Conservation (phyloP, 176 grass and related monocot genomes). For the Pharus latifolius region DNA sequence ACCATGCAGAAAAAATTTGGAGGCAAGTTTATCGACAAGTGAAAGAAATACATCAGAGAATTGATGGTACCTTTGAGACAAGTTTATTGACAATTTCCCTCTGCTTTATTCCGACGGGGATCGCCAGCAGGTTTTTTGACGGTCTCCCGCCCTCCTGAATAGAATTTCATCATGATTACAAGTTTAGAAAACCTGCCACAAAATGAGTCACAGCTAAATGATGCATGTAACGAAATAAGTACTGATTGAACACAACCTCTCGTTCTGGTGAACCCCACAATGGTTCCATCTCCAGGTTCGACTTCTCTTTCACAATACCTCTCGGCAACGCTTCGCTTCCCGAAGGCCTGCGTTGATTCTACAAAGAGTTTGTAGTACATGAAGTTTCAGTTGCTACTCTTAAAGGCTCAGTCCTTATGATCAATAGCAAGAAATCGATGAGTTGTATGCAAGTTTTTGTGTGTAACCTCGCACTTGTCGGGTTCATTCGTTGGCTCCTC, state of each 20-base stretch:
- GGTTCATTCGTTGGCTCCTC: background rate
- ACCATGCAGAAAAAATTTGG: background rate
- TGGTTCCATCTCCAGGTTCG: conserved; percentile 66
- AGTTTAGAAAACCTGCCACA: too few relatives aligned
- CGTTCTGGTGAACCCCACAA: conserved; percentile 38
- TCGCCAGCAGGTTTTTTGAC: conserved; percentile 65
- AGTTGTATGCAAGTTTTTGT: background rate
- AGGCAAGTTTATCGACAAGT: too few relatives aligned
- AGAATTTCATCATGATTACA: background rate
- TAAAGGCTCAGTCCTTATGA: background rate
- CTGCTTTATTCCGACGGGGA: conserved; percentile 81
- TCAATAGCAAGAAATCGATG: background rate
- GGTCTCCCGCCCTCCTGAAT: background rate
- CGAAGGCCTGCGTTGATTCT: conserved; percentile 39
- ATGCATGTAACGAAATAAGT: too few relatives aligned
- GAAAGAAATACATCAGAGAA: too few relatives aligned
- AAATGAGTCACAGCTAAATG: too few relatives aligned
- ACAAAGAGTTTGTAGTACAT: conserved; percentile 8
- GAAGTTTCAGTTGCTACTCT: conserved; percentile 1
- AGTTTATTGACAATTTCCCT: conserved; percentile 66
- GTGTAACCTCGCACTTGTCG: conserved; percentile 23
- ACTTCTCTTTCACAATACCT: conserved; percentile 61
- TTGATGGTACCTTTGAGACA: conserved; percentile 56
- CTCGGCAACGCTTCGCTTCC: conserved; percentile 72
- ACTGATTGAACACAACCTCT: background rate